Evolutionary conservation across 169 alveolate species (phyloP), one percentile per base, ranked within the genome.

Genomic region (Plasmodium gaboni): DNA sequence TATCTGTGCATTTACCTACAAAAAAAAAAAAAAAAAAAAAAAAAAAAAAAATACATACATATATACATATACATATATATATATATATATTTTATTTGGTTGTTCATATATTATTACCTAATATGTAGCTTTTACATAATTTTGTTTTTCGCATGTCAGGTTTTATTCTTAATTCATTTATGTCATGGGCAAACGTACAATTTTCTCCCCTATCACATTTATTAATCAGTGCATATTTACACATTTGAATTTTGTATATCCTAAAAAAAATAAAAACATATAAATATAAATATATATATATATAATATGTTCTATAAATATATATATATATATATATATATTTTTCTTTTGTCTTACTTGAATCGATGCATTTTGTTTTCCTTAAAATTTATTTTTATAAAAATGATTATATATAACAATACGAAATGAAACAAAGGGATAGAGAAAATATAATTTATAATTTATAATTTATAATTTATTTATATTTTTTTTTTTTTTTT

Each of bases 131-230:
- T 32, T 74, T 74, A 38, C 88, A 74, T 32, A 74, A 74, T 28
- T 74, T 74, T 55, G 88, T 74, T 61, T 74, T 74, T 48, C 88
- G 15, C 88, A 74, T 74, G 64, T 74, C 88, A 12, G 88, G 88
- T n/a, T 74, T 74, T 59, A 74, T 74, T 65, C 88, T 61, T n/a
- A 74, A 28, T 17, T 74, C 88, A 55, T 61, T 74, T 4, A 74
- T 74, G 50, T 74, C 88, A 74, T 74, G 88, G 0, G 88, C 88
- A 74, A 74, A 74, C 8, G 88, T 74, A 26, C 88, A 74, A 26
- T 74, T 74, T 61, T 74, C 88, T 32, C 88, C 88, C 63, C 88
- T 63, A 17, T 74, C 88, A 32, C 88, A 74, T 51, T 74, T 74
- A 42, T 74, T 74, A 60, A 74, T 74, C 55, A 74, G 50, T 74